phyloP scores from a whole-genome alignment of 371 early-diverging fungal species.

The Mortierella sp. region DNA sequence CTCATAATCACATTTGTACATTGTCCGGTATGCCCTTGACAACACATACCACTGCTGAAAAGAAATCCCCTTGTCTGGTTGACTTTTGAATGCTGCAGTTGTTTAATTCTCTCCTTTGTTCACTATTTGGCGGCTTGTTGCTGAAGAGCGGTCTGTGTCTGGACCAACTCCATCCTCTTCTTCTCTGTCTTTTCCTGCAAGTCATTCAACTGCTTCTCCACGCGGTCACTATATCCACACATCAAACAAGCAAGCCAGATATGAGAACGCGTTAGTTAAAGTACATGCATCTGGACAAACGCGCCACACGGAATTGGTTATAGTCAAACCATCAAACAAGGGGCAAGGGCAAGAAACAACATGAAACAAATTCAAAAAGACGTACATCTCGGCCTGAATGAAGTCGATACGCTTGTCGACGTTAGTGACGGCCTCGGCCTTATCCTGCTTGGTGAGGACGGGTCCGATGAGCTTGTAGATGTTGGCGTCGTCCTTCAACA shows the following conservation, averaged over 20 bases:
- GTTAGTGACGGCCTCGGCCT: conserved; percentile 85
- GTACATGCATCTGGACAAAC: background rate
- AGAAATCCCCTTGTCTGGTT: no score
- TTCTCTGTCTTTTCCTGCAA: conserved; percentile 84
- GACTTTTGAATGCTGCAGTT: no score
- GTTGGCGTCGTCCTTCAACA: conserved; percentile 82
- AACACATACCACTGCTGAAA: no score
- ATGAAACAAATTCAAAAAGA: background rate
- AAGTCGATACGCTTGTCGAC: conserved; percentile 95
- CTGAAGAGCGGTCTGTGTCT: conserved; percentile 65
- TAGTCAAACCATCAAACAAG: background rate
- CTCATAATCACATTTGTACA: no score
- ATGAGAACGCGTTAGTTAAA: background rate
- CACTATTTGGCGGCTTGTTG: conserved; percentile 35
- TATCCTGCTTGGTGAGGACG: conserved; percentile 94
- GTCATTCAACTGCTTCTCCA: conserved; percentile 84
- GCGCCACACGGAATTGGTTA: background rate
- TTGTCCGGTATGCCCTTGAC: no score
- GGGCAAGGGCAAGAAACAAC: background rate
- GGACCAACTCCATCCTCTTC: conserved; percentile 79
- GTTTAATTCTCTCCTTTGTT: conserved; percentile 13
- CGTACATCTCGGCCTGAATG: conserved; percentile 90
- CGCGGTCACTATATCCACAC: conserved; percentile 74
- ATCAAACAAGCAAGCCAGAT: background rate
- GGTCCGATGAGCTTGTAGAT: conserved; percentile 97